These are phyloP conservation scores for Xylariales sp. DNA, from an alignment of 2,329 filamentous ascomycete genomes.

Conservation along the genomic window DNA sequence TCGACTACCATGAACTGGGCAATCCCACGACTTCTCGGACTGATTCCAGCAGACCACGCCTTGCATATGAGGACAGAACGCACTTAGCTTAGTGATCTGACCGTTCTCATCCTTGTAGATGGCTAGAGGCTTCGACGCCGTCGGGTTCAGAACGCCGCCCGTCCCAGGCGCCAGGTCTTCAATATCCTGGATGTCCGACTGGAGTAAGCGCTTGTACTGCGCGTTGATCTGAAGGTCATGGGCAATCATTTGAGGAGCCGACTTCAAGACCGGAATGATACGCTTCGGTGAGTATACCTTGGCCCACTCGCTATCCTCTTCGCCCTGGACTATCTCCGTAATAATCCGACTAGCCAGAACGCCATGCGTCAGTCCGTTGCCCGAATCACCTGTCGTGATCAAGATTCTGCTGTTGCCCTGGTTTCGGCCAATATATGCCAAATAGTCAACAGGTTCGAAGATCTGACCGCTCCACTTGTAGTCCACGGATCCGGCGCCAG, in stretches of 20 bases:
- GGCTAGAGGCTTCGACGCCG: constrained; percentile 40
- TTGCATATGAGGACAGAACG: constrained; percentile 51
- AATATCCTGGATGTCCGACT: constrained; percentile 51
- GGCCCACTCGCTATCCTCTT: constrained; percentile 45
- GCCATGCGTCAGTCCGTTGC: constrained; percentile 53
- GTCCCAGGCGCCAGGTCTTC: constrained; percentile 45
- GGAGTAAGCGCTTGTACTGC: constrained; percentile 50
- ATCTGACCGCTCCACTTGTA: constrained; percentile 56
- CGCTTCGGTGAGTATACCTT: constrained; percentile 47
- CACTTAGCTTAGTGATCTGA: constrained; percentile 44
- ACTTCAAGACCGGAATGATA: constrained; percentile 37
- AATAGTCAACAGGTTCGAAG: constrained; percentile 48
- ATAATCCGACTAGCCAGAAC: constrained; percentile 48
- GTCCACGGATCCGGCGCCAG: constrained; percentile 42
- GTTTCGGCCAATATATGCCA: constrained; percentile 53
- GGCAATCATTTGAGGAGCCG: constrained; percentile 37
- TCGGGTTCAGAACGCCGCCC: constrained; percentile 49
- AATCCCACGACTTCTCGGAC: constrained; percentile 50
- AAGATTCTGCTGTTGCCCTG: constrained; percentile 46
- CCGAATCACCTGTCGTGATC: constrained; percentile 52
- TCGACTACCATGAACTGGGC: constrained; percentile 41
- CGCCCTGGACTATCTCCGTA: constrained; percentile 47
- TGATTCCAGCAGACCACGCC: constrained; percentile 54
- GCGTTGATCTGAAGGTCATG: constrained; percentile 51
- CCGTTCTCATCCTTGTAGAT: constrained; percentile 53